Base-by-base conservation (phyloP, 2,329 filamentous ascomycete genomes). In the Endothia cerciana region DNA sequence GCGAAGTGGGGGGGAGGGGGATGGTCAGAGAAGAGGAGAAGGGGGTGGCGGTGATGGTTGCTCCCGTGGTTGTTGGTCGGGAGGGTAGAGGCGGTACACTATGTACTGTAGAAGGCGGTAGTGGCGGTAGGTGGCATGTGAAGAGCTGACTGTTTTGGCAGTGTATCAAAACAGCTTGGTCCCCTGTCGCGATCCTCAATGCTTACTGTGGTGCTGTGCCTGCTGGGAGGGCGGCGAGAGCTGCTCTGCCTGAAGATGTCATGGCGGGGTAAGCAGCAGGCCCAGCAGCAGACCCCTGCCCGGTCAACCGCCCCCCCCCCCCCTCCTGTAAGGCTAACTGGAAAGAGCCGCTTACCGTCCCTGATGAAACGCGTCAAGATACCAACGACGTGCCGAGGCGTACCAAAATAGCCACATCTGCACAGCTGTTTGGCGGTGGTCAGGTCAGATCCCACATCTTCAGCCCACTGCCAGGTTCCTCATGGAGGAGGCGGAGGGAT, bases 211-310 rank as follows among this genome's bases (percentile, higher is more conserved):
- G 41, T 60, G 43, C 22, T 45, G 10, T 59, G 45, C n/a, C 43
- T 60, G 45, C 58, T 36, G 41, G n/a, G 57, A 10, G 40, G 28
- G 19, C 33, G 40, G 30, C 36, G 19, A 33, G 53, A 56, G 53
- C 53, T 56, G 53, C 53, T 47, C 17, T 19, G 55, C 36, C 55
- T n/a, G 41, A 66, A 64, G 65, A 67, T 67, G 65, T 67, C 65
- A 67, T 67, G 65, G 65, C 65, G 65, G 65, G 65, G 65, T 67
- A 67, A 47, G 40, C 64, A 63, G 53, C 41, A 4, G 13, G 22
- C 19, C 59, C 59, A 65, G 58, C 33, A 36, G 6, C 33, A 5
- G 10, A 36, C 6, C 33, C 6, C 33, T 36, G 33, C 33, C 33
- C 10, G 33, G 56, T n/a, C n/a, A n/a, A n/a, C n/a, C n/a, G n/a